These are phyloP conservation scores for Mycena epipterygia DNA, from an alignment of 768 basidiomycete species.

Conservation along the genomic window DNA sequence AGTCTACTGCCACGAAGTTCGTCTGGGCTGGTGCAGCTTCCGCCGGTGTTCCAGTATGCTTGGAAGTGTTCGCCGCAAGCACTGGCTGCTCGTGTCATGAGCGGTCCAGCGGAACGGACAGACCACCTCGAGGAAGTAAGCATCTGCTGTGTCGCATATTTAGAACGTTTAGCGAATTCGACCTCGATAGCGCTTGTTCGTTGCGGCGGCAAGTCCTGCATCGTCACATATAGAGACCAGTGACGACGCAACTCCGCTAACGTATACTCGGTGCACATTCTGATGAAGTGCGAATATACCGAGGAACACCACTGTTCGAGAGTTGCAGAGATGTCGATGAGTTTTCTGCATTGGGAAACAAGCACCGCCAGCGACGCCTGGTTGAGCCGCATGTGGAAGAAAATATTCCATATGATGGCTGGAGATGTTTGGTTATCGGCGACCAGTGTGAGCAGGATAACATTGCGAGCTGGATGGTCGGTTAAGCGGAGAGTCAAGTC, in stretches of 20 bases:
- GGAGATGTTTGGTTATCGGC: slow-evolving; percentile 44
- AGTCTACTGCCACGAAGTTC: slow-evolving; percentile 39
- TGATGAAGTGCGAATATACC: slow-evolving; percentile 53
- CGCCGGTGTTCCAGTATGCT: slow-evolving; percentile 58
- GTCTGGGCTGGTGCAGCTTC: slow-evolving; percentile 43
- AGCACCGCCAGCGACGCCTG: slow-evolving; percentile 48
- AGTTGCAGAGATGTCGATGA: slow-evolving; percentile 50
- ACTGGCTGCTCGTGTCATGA: slow-evolving; percentile 35
- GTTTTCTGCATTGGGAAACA: slow-evolving; percentile 53
- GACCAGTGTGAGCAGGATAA: slow-evolving; percentile 60
- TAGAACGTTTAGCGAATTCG: slow-evolving; percentile 6
- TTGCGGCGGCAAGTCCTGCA: slow-evolving; percentile 38
- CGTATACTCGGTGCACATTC: slow-evolving; percentile 54
- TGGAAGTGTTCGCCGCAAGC: slow-evolving; percentile 40
- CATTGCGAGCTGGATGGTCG: slow-evolving; percentile 56
- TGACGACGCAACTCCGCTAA: slow-evolving; percentile 54
- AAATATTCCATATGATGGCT: slow-evolving; percentile 58
- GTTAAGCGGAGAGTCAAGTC: background rate
- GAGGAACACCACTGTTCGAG: slow-evolving; percentile 55
- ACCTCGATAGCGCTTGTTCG: slow-evolving; percentile 41
- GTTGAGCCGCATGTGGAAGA: slow-evolving; percentile 63
- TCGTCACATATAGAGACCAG: slow-evolving; percentile 53
- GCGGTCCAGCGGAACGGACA: slow-evolving; percentile 54
- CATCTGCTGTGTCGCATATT: background rate
- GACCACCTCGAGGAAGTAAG: slow-evolving; percentile 11